A percentile compares a stretch with the other conserved stretches of the same genome.
phyloP scores from a whole-genome alignment of 805 yeast species.

The Suhomyces sp. region DNA sequence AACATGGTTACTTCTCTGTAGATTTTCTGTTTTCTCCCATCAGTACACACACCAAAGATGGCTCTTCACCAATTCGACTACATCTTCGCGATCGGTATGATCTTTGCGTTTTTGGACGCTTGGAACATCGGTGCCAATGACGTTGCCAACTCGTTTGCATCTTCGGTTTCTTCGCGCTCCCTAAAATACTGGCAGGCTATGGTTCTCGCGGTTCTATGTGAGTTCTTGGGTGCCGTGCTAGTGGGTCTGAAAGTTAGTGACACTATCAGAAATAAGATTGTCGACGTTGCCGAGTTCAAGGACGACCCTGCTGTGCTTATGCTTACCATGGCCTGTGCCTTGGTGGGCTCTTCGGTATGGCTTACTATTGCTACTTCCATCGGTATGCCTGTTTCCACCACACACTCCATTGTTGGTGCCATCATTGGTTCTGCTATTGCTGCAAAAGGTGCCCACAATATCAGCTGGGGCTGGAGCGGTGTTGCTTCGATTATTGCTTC shows the following conservation, averaged over 20 bases:
- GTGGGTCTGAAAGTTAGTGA: conserved; percentile 74
- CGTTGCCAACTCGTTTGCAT: conserved; percentile 77
- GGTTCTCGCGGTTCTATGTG: conserved; percentile 67
- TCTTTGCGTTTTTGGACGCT: conserved; percentile 75
- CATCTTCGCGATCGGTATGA: conserved; percentile 63
- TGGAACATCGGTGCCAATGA: conserved; percentile 82
- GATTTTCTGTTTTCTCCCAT: neutral
- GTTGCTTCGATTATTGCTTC: conserved; percentile 72
- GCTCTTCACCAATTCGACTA: conserved; percentile 60
- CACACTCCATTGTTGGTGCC: conserved; percentile 77
- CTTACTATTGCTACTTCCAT: conserved; percentile 60
- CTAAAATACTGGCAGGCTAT: conserved; percentile 73
- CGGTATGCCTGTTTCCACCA: conserved; percentile 79
- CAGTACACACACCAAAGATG: conserved; percentile 19
- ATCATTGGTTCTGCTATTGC: conserved; percentile 75
- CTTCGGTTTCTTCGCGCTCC: conserved; percentile 69
- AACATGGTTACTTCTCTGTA: neutral
- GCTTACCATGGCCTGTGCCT: conserved; percentile 73
- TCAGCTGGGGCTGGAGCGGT: conserved; percentile 76
- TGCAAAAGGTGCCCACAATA: conserved; percentile 57
- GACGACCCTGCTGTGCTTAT: conserved; percentile 66
- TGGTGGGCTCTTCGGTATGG: conserved; percentile 73
- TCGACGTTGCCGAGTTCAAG: conserved; percentile 48
- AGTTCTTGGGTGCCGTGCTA: conserved; percentile 70
- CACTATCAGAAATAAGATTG: conserved; percentile 65